phyloP scores from a whole-genome alignment of 176 grass and related monocot genomes.

The Oryza officinalis region DNA sequence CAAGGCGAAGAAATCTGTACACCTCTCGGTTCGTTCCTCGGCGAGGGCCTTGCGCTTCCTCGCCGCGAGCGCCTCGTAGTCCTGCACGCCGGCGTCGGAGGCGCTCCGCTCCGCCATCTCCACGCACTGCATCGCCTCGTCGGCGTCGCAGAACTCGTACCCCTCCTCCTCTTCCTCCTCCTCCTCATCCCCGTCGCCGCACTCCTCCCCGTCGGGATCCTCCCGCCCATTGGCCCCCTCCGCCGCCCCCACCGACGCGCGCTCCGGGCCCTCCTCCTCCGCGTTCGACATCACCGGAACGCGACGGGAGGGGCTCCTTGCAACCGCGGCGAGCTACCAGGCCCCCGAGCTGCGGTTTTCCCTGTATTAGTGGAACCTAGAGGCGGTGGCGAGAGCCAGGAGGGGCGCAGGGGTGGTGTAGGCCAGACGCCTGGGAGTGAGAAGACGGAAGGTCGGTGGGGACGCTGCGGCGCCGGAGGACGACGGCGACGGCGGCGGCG shows the following conservation, averaged over 20 bases:
- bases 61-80: conserved; percentile 61
- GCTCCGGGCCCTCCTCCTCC: background rate
- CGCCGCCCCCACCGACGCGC: background rate
- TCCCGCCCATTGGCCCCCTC: background rate
- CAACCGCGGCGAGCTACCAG: background rate
- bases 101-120: conserved; percentile 28
- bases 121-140: conserved; percentile 43
- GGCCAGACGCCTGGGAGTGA: background rate
- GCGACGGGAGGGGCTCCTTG: background rate
- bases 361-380: background rate
- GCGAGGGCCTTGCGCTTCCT: conserved; percentile 72
- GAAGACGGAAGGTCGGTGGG: background rate
- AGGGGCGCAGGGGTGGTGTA: background rate
- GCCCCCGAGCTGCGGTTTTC: no score
- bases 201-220: background rate
- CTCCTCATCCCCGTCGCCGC: conserved; percentile 17
- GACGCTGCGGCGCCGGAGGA: no score
- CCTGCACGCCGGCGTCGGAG: conserved; percentile 13
- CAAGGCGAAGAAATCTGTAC: background rate
- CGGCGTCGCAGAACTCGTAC: conserved; percentile 47
- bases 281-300: background rate
- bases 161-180: conserved; percentile 40
- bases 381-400: no score
- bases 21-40: conserved; percentile 50
- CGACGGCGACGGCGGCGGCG: no score